Evolutionary conservation across 768 basidiomycete genomes (phyloP), one percentile per base, ranked within the genome.

Genomic region (Trametes gibbosa): DNA sequence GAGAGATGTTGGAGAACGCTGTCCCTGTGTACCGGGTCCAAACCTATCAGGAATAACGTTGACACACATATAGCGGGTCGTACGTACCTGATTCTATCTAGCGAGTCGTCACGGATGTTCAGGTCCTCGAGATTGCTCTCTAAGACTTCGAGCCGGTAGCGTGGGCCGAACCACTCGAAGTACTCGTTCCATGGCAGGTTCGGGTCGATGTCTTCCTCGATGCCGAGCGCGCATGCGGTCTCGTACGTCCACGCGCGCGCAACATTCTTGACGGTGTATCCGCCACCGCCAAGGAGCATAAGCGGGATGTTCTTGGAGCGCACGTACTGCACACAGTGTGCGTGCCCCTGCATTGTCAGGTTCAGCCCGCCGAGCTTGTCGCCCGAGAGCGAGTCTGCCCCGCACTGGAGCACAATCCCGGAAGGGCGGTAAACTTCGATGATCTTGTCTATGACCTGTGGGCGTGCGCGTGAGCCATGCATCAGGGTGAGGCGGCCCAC

Each of bases 331-430:
- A 95, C 92, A 67, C 93, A 97, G 63, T 88, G 84, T 8, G 93
- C 92, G 72, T 99, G 97, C 0, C 96, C 96, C 50, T 92, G 79
- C 90, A 99, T 94, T 1, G 92, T 91, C 50, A 99, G 72, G 73
- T 99, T 99, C 79, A 98, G 94, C 64, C 92, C 92, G 3, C 96
- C 96, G 7, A 98, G 78, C 71, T 95, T 96, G 76, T 99, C 97
- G 3, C 93, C 94, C 0, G 95, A 84, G 37, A 99, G 78, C 12
- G 95, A 98, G 69, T 99, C 97, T 23, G 94, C 92, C 50, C 97
- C 97, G 68, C 96, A 98, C 71, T 98, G 97, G 10, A 98, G 78
- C 5, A 97, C 83, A 58, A 98, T 86, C 0, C 86, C 95, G 1
- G 88, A 84, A 0, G 97, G 97, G 57, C 84, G 84, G 74, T 83